These are phyloP conservation scores for Avicennia marina DNA, from an alignment of 257 asterid species.

Conservation along the genomic window DNA sequence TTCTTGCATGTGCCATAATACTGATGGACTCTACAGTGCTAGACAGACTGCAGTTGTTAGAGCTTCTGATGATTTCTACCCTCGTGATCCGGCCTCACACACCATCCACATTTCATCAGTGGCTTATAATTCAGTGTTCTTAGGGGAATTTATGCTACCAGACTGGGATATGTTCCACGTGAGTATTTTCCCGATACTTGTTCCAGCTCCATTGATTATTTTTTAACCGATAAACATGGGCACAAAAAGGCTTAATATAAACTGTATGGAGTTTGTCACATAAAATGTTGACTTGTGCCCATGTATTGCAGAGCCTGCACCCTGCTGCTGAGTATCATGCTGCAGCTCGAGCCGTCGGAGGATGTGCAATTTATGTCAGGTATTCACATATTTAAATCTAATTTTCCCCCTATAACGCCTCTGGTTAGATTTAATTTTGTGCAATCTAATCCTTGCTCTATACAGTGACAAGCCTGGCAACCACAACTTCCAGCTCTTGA, in stretches of 20 bases:
- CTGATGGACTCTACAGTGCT: slow-evolving; percentile 79
- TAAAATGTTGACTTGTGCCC: slow-evolving; percentile 1
- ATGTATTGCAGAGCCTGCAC: slow-evolving; percentile 65
- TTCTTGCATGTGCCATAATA: slow-evolving; percentile 93
- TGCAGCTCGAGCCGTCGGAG: slow-evolving; percentile 87
- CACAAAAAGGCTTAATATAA: no score
- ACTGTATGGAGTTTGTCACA: neutral
- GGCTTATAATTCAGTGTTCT: slow-evolving; percentile 73
- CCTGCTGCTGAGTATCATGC: slow-evolving; percentile 93
- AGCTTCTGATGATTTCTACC: slow-evolving; percentile 91
- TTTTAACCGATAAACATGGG: neutral
- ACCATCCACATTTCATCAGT: slow-evolving; percentile 85
- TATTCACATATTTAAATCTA: slow-evolving; percentile 17
- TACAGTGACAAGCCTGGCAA: slow-evolving; percentile 72
- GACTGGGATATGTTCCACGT: slow-evolving; percentile 99
- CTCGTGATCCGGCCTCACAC: slow-evolving; percentile 95
- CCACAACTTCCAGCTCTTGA: slow-evolving; percentile 87
- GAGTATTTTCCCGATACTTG: slow-evolving; percentile 20
- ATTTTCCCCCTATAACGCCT: neutral
- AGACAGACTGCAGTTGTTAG: slow-evolving; percentile 76
- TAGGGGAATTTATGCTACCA: slow-evolving; percentile 88
- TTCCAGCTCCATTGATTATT: no score
- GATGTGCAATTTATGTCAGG: slow-evolving; percentile 82
- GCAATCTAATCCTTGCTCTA: slow-evolving; percentile 3
- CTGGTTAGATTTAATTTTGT: neutral